Evolutionary conservation across 2,329 filamentous ascomycete genomes (phyloP).

Genomic region (Colletotrichum gigasporum): DNA sequence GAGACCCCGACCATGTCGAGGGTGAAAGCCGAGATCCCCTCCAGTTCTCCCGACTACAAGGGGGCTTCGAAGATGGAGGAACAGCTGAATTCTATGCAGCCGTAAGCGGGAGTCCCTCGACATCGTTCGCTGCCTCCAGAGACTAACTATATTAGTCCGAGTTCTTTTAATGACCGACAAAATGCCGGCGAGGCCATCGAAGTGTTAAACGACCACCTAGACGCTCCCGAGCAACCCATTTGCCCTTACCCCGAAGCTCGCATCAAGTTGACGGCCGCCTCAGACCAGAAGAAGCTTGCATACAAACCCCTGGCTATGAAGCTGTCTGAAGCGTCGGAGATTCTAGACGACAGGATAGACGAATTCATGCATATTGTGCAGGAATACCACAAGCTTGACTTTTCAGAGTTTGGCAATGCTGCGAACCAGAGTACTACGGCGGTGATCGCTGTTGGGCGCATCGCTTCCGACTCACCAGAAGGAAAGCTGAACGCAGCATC

Average conservation of each 20-base stretch:
- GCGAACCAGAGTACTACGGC: conserved; percentile 85
- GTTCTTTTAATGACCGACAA: conserved; percentile 77
- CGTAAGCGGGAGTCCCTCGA: conserved; percentile 43
- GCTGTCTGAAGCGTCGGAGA: conserved; percentile 88
- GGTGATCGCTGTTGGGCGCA: conserved; percentile 89
- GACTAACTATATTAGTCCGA: conserved; percentile 48
- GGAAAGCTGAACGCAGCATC: conserved; percentile 88
- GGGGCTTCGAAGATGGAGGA: conserved; percentile 50
- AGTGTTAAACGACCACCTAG: conserved; percentile 80
- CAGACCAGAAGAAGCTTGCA: conserved; percentile 87
- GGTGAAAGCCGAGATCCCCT: conserved; percentile 52
- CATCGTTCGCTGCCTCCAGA: neutral
- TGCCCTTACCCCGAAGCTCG: conserved; percentile 79
- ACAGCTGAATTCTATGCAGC: conserved; percentile 48
- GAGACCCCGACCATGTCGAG: conserved; percentile 60
- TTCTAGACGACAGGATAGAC: conserved; percentile 94
- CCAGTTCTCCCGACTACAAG: conserved; percentile 56
- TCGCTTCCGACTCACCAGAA: conserved; percentile 87
- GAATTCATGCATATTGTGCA: conserved; percentile 82
- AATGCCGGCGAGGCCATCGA: conserved; percentile 87
- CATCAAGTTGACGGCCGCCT: conserved; percentile 85
- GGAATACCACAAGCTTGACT: conserved; percentile 78
- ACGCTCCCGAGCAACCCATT: conserved; percentile 73
- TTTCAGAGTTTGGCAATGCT: conserved; percentile 86
- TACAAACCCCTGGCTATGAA: conserved; percentile 98